phyloP scores from a whole-genome alignment of 202 grass and related monocot species.

The Setaria viridis region DNA sequence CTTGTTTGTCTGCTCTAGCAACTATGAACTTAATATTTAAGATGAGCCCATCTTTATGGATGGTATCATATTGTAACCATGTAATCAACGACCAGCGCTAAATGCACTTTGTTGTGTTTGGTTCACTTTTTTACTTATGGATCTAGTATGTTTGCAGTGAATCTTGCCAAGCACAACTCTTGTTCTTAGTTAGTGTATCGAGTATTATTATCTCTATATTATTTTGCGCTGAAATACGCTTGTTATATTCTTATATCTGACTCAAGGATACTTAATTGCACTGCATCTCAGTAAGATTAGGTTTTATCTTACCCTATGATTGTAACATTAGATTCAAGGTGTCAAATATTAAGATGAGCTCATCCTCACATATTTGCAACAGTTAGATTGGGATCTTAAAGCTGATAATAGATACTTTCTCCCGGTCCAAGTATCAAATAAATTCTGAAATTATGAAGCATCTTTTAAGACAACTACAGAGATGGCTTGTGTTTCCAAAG shows the following conservation, averaged over 20 bases:
- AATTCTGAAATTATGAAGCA: neutral
- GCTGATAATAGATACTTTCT: neutral
- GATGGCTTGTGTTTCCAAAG: neutral
- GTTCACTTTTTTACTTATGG: slow-evolving; percentile 8
- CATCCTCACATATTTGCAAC: slow-evolving; percentile 22
- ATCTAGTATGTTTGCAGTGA: neutral
- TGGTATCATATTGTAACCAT: neutral
- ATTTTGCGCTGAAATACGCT: neutral
- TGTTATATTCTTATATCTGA: neutral
- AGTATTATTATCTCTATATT: neutral
- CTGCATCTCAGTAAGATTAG: neutral
- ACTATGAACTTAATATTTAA: neutral
- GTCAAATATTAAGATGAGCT: slow-evolving; percentile 1
- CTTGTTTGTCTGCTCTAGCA: neutral
- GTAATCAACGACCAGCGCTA: neutral
- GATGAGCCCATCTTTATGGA: neutral
- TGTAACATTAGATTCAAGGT: neutral
- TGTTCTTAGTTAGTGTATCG: neutral
- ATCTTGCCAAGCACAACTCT: neutral
- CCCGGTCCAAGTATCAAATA: neutral
- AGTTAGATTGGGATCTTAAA: neutral
- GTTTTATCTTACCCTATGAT: neutral
- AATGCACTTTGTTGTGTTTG: neutral
- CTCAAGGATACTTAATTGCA: neutral
- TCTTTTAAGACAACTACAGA: neutral